phyloP scores from a whole-genome alignment of 768 basidiomycete genomes.

The Boletus sp. region DNA sequence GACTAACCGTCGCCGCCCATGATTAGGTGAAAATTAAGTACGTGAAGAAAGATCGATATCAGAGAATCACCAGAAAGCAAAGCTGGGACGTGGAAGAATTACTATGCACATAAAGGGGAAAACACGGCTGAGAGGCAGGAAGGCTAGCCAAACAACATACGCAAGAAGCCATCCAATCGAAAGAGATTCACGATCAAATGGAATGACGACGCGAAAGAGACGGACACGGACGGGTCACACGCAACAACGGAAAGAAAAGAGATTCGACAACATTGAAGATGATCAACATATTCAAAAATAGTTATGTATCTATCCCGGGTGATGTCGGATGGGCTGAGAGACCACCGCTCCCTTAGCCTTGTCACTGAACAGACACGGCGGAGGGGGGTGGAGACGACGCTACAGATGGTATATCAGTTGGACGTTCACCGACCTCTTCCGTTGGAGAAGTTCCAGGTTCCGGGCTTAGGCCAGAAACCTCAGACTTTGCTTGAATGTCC shows the following conservation, averaged over 20 bases:
- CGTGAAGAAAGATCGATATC: constrained; percentile 14
- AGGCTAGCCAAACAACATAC: constrained; percentile 21
- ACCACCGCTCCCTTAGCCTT: not conserved
- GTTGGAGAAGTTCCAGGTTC: constrained; percentile 20
- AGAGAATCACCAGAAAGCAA: constrained; percentile 5
- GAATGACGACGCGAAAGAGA: constrained; percentile 9
- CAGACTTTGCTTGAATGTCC: constrained; percentile 13
- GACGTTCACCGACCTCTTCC: constrained; percentile 23
- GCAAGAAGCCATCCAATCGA: constrained; percentile 20
- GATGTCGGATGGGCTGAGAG: constrained; percentile 3
- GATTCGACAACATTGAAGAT: constrained; percentile 29
- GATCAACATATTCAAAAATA: constrained; percentile 36
- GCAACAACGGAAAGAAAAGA: constrained; percentile 3
- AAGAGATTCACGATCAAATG: constrained; percentile 7
- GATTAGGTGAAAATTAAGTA: constrained; percentile 31
- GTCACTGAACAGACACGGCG: constrained; percentile 29
- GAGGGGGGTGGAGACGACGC: constrained; percentile 32
- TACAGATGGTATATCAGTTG: constrained; percentile 26
- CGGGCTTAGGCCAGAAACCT: constrained; percentile 13
- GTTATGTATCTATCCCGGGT: constrained; percentile 28
- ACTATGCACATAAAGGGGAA: constrained; percentile 25
- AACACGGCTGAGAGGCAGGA: constrained; percentile 1
- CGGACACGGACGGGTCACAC: constrained; percentile 13
- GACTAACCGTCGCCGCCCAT: constrained; percentile 16
- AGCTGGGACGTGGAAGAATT: not conserved